Evolutionary conservation across 2,329 filamentous ascomycete species (phyloP).

Genomic region (Fusarium musae): DNA sequence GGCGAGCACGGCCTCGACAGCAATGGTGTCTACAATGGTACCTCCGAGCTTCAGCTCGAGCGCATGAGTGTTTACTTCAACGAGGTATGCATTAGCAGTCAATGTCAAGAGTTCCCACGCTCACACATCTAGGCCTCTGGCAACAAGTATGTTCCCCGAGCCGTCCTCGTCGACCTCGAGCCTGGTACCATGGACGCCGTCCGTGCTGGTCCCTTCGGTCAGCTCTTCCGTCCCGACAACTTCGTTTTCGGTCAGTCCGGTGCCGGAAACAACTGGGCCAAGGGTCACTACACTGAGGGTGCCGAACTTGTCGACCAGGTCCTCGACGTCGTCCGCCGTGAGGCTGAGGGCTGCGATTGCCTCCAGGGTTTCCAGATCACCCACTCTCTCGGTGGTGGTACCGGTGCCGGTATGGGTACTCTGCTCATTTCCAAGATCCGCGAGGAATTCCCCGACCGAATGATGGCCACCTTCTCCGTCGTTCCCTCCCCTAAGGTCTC

Average conservation of each 20-base stretch:
- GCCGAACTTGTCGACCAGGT: slow-evolving; percentile 98
- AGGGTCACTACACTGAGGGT: slow-evolving; percentile 99
- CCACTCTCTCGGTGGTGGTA: slow-evolving; percentile 99
- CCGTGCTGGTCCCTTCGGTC: slow-evolving; percentile 95
- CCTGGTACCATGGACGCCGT: slow-evolving; percentile 99
- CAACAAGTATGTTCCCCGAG: slow-evolving; percentile 99
- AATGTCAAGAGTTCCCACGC: background rate
- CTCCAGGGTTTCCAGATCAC: slow-evolving; percentile 99
- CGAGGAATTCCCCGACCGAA: slow-evolving; percentile 99
- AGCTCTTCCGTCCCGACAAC: slow-evolving; percentile 99
- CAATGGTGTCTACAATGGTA: slow-evolving; percentile 98
- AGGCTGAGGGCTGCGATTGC: slow-evolving; percentile 99
- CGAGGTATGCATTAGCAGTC: slow-evolving; percentile 57
- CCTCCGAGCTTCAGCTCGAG: slow-evolving; percentile 98
- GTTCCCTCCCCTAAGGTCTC: slow-evolving; percentile 99
- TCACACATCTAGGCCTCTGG: slow-evolving; percentile 75
- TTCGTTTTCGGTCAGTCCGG: slow-evolving; percentile 99
- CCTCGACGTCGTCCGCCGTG: slow-evolving; percentile 96
- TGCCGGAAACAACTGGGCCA: slow-evolving; percentile 99
- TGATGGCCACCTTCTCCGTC: slow-evolving; percentile 99
- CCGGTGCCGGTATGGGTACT: slow-evolving; percentile 99
- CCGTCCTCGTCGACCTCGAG: slow-evolving; percentile 99
- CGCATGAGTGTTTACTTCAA: slow-evolving; percentile 99
- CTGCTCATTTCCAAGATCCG: slow-evolving; percentile 99
- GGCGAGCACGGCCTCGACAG: slow-evolving; percentile 97